Percentiles rank a stretch among this genome's conserved stretches.
Evolutionary conservation across 2,329 filamentous ascomycete species (phyloP).

Genomic region (Pseudogymnoascus sp.): DNA sequence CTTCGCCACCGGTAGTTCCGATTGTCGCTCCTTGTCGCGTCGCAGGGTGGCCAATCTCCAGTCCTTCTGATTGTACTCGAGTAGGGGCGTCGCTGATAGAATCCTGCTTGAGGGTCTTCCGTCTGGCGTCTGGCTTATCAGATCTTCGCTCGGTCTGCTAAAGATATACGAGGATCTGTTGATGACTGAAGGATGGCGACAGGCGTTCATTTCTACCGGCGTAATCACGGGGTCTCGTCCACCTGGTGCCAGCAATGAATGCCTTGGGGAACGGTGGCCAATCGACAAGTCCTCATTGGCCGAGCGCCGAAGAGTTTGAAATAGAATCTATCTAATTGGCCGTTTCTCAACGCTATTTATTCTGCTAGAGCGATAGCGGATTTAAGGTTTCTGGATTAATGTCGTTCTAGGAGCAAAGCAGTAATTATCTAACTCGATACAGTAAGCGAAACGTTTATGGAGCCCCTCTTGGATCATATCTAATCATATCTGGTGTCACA

Average conservation of each 20-base stretch:
- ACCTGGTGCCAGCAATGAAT: not conserved
- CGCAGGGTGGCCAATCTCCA: not conserved
- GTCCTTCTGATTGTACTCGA: not conserved
- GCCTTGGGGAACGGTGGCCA: constrained; percentile 1
- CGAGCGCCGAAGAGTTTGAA: not conserved
- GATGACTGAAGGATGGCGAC: not conserved
- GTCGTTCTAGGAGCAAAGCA: not conserved
- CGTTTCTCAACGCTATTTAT: not conserved
- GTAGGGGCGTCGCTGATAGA: not conserved
- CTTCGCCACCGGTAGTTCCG: not conserved
- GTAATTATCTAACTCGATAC: not conserved
- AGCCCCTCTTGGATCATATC: constrained; percentile 9
- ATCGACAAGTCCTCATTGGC: not conserved
- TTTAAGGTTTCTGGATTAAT: constrained; percentile 5
- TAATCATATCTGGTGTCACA: constrained; percentile 11
- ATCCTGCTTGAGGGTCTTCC: not conserved
- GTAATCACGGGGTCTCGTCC: constrained; percentile 4
- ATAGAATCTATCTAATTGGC: constrained; percentile 2
- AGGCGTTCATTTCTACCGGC: not conserved
- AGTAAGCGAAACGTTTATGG: constrained; percentile 2
- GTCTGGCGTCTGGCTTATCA: constrained; percentile 1
- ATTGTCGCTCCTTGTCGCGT: not conserved
- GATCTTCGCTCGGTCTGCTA: not conserved
- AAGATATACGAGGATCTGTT: not conserved
- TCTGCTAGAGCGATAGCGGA: constrained; percentile 2